A percentile compares a stretch with the other conserved stretches of the same genome.
phyloP scores from a whole-genome alignment of 2,329 filamentous ascomycete species.

The Ascochyta viciae-villosae region DNA sequence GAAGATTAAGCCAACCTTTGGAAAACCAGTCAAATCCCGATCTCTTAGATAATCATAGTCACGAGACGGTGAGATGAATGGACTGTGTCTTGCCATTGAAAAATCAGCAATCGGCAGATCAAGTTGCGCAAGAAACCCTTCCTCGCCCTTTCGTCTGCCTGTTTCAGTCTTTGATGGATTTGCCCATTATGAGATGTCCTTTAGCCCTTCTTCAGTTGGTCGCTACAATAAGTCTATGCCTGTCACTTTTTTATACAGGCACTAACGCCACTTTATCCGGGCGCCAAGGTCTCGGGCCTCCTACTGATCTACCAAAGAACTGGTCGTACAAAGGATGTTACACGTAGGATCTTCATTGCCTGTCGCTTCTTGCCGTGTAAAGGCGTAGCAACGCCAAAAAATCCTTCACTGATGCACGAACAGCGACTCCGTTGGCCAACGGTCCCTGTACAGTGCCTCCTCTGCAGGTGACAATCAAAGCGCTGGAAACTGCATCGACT shows the following conservation, averaged over 20 bases:
- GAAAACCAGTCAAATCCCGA: neutral
- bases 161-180: neutral
- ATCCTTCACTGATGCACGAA: conserved; percentile 2
- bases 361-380: neutral
- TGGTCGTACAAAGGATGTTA: conserved; percentile 43
- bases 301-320: neutral
- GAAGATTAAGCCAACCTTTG: neutral
- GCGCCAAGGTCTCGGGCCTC: conserved; percentile 11
- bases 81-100: neutral
- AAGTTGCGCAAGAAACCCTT: neutral
- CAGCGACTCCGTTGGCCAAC: conserved; percentile 19
- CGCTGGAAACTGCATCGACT: conserved; percentile 37
- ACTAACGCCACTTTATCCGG: conserved; percentile 5
- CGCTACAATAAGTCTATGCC: conserved; percentile 1
- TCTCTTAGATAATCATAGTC: neutral
- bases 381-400: neutral
- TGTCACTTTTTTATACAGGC: conserved; percentile 5
- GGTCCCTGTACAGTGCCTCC: conserved; percentile 22
- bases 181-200: conserved; percentile 9
- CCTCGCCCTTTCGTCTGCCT: neutral
- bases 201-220: conserved; percentile 1
- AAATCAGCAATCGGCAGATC: conserved; percentile 1
- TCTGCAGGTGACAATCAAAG: conserved; percentile 31
- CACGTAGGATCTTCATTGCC: conserved; percentile 22
- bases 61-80: neutral